Base-by-base conservation (phyloP, 345 rosid species). In the Populus deltoides region DNA sequence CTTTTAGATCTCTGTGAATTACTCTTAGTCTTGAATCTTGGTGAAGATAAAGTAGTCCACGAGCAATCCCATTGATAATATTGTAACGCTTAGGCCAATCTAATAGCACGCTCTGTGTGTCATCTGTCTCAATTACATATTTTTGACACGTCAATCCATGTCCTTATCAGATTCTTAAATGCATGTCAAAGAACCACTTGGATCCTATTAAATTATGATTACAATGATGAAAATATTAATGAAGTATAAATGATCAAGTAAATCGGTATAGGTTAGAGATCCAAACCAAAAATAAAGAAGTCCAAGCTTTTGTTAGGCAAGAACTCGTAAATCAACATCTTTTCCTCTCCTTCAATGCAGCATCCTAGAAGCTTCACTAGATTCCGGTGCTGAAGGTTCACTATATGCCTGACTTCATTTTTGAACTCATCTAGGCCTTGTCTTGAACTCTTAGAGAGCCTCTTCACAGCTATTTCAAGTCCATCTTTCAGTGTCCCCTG, bases 1-100 rank as follows among this genome's bases (percentile, higher is more conserved):
- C 57, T 25, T 70, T 70, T 9, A 70, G 16, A 15, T 88, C 91
- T 33, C 89, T 80, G 29, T 83, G 91, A 11, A 87, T 76, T 2
- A 89, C 77, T 49, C 82, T 77, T 18, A 85, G 33, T 29, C 84
- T 85, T 0, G 90, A 85, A 59, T 87, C 85, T 15, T 85, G 86
- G 59, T 86, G 90, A 4, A 68, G 71, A 38, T 68, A 68, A 10
- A 68, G 47, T 0, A 82, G 86, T 63, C 90, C 87, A 66, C 74
- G 75, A 1, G 86, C 82, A 25, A 89, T 85, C 41, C 88, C 88
- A n/a, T 55, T 66, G 17, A 88, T 20, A 25, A 86, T 82, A 69
- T 72, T 13, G 7, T 39, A 39, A 29, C 85, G 74, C 65, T 5
- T 80, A 65, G 47, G 75, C 84, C 86, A 88, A 16, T 66, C 74